Evolutionary conservation across 768 basidiomycete genomes (phyloP).

Genomic region (Amanita pseudoporphyria): DNA sequence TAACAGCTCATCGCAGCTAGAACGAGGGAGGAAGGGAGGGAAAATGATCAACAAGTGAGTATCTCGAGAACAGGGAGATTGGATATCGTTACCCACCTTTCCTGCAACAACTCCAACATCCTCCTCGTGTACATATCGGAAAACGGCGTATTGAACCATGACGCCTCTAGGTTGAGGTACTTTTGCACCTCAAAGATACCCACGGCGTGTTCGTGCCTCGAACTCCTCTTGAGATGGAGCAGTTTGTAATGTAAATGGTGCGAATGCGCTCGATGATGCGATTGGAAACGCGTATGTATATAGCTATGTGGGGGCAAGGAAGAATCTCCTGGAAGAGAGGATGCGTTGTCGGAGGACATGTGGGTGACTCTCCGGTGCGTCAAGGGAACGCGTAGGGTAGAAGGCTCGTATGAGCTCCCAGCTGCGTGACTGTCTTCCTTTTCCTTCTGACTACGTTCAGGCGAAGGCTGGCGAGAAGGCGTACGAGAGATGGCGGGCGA

Average conservation of each 20-base stretch:
- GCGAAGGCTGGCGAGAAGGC: constrained; percentile 22
- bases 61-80: not conserved
- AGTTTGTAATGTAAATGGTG: constrained; percentile 25
- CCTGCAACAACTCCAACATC: constrained; percentile 34
- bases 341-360: not conserved
- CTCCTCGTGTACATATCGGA: constrained; percentile 31
- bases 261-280: constrained; percentile 15
- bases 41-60: too few species aligned
- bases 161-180: constrained; percentile 60
- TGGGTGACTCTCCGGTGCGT: not conserved
- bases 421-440: not conserved
- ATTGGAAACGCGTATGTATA: constrained; percentile 10
- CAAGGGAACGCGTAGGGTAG: not conserved
- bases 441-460: not conserved
- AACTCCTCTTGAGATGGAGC: constrained; percentile 23
- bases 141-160: constrained; percentile 38
- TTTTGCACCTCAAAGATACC: constrained; percentile 67
- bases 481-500: constrained; percentile 17
- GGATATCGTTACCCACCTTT: constrained; percentile 21
- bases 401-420: not conserved
- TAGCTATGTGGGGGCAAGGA: not conserved
- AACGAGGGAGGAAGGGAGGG: not conserved
- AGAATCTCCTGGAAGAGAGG: not conserved
- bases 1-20: constrained; percentile 45
- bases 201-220: constrained; percentile 40